These are phyloP conservation scores for Aspergillus sclerotialis DNA, from an alignment of 2,329 filamentous ascomycete genomes.

Conservation along the genomic window DNA sequence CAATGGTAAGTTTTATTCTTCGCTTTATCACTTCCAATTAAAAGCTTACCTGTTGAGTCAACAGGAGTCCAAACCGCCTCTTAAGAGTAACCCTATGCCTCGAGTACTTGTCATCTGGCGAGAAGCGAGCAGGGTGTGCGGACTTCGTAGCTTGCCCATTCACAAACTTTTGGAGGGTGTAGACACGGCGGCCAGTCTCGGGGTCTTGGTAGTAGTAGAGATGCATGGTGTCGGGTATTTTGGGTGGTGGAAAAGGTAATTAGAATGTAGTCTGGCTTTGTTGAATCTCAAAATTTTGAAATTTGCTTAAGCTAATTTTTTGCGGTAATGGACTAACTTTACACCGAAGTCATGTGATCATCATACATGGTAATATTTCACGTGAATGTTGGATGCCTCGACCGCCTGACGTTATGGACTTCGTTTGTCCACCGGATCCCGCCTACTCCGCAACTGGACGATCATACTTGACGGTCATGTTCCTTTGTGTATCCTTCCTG, in stretches of 20 bases:
- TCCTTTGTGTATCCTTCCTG: background rate
- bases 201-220: background rate
- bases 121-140: slow-evolving; percentile 92
- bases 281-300: background rate
- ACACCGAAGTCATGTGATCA: background rate
- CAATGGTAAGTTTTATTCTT: too few species aligned
- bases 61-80: slow-evolving; percentile 80
- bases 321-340: background rate
- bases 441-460: too few species aligned
- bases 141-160: slow-evolving; percentile 86
- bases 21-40: too few species aligned
- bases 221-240: background rate
- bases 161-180: slow-evolving; percentile 80
- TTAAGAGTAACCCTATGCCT: slow-evolving; percentile 88
- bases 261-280: background rate
- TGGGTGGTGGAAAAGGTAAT: too few species aligned
- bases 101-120: slow-evolving; percentile 97
- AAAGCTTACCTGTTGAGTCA: slow-evolving; percentile 66
- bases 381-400: background rate
- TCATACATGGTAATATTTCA: background rate
- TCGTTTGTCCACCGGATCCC: background rate
- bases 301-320: too few species aligned
- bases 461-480: background rate
- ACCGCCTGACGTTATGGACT: background rate
- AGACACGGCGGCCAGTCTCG: slow-evolving; percentile 51